Conservation (phyloP, 2,329 filamentous ascomycete species). For the Colletotrichum caudatum region DNA sequence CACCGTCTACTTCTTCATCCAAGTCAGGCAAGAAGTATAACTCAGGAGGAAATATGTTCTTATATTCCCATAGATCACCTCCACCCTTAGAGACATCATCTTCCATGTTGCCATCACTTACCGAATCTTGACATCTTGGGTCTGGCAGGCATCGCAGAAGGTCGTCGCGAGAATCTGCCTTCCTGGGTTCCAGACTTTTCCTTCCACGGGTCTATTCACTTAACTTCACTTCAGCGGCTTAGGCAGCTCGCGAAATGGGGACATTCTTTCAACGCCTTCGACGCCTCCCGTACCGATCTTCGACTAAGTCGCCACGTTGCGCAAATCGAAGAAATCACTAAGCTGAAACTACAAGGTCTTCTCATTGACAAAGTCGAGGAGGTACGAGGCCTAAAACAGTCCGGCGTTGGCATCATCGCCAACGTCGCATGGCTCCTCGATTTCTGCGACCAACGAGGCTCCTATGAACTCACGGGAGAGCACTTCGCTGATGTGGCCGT, state of each 20-base stretch:
- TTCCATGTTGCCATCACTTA: too few relatives aligned
- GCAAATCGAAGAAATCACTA: not conserved
- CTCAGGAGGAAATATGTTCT: too few relatives aligned
- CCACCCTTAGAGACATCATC: too few relatives aligned
- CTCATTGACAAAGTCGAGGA: constrained; percentile 1
- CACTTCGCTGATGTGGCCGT: not conserved
- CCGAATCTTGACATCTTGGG: constrained; percentile 31
- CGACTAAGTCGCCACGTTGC: not conserved
- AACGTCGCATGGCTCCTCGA: constrained; percentile 18
- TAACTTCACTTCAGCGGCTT: constrained; percentile 18
- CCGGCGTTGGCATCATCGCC: constrained; percentile 3
- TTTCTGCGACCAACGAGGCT: not conserved
- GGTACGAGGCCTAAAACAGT: not conserved
- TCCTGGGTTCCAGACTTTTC: constrained; percentile 34
- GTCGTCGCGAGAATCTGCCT: constrained; percentile 6
- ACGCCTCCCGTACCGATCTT: not conserved
- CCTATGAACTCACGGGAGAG: not conserved
- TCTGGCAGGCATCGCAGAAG: constrained; percentile 12
- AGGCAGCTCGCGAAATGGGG: not conserved
- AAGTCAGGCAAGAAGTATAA: too few relatives aligned
- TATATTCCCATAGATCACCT: too few relatives aligned
- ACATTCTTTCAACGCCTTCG: not conserved
- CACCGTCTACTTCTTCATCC: too few relatives aligned
- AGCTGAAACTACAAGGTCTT: constrained; percentile 1
- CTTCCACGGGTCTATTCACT: constrained; percentile 1